These are phyloP conservation scores for Falciphora oryzae DNA, from an alignment of 2,329 filamentous ascomycete genomes.

Conservation along the genomic window DNA sequence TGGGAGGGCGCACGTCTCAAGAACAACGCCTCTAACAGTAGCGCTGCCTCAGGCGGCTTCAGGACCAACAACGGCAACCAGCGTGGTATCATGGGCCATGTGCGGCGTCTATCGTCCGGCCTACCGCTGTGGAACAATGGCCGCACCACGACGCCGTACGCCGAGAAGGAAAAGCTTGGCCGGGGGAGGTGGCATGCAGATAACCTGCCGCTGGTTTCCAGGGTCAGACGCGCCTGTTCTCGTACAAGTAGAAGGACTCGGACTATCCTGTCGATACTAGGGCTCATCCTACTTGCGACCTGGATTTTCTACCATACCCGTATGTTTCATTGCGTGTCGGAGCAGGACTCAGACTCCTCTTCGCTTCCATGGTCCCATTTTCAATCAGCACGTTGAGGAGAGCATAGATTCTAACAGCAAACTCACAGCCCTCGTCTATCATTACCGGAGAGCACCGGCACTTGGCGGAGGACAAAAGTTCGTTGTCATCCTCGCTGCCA, in stretches of 20 bases:
- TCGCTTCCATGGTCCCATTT: not conserved
- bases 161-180: conserved; percentile 72
- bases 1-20: conserved; percentile 82
- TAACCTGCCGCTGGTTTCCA: conserved; percentile 40
- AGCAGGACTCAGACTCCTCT: not conserved
- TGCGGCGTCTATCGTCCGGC: conserved; percentile 72
- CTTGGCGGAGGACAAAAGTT: conserved; percentile 85
- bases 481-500: conserved; percentile 89
- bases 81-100: conserved; percentile 82
- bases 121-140: conserved; percentile 63
- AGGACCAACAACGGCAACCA: conserved; percentile 52
- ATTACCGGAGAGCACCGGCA: conserved; percentile 65
- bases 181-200: conserved; percentile 49
- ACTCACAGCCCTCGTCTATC: conserved; percentile 42
- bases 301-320: conserved; percentile 67
- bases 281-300: conserved; percentile 55
- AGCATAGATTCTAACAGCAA: not conserved
- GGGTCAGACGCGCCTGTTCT: conserved; percentile 38
- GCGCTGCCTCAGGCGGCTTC: conserved; percentile 52
- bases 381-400: not conserved
- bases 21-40: conserved; percentile 65
- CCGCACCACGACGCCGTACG: conserved; percentile 39
- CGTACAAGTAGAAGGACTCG: conserved; percentile 61
- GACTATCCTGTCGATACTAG: conserved; percentile 52
- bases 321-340: conserved; percentile 42